Conservation (phyloP, 352 stramenopile species). For the Phytophthora rubi region DNA sequence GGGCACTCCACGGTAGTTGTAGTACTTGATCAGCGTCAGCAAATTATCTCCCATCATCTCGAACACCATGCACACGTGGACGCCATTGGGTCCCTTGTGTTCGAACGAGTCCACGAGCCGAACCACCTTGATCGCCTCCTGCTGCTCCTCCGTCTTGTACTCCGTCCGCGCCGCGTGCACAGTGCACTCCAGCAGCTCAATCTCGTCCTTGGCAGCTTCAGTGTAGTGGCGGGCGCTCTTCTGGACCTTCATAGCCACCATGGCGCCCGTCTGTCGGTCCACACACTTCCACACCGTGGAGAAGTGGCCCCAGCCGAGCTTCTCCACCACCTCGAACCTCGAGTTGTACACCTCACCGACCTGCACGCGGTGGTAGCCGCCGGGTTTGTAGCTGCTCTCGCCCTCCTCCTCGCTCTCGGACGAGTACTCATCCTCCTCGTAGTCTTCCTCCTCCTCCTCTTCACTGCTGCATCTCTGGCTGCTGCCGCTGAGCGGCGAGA, state of each 20-base stretch:
- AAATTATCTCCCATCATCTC: slow-evolving; percentile 99
- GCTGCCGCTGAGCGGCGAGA: slow-evolving; percentile 39
- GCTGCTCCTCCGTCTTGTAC: slow-evolving; percentile 22
- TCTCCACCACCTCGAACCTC: slow-evolving; percentile 97
- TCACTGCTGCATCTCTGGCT: slow-evolving; percentile 25
- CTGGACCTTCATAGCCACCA: slow-evolving; percentile 98
- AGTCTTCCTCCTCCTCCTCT: slow-evolving; percentile 37
- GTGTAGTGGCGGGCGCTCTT: slow-evolving; percentile 98
- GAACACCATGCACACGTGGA: slow-evolving; percentile 99
- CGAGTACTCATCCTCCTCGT: slow-evolving; percentile 90
- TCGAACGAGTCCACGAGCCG: slow-evolving; percentile 96
- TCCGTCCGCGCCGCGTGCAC: slow-evolving; percentile 57
- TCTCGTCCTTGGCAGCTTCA: slow-evolving; percentile 98
- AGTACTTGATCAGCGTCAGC: slow-evolving; percentile 99
- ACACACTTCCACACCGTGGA: slow-evolving; percentile 99
- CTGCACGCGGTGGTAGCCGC: slow-evolving; percentile 97
- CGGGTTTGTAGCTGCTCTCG: slow-evolving; percentile 94
- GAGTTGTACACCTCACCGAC: slow-evolving; percentile 92
- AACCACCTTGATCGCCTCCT: slow-evolving; percentile 60
- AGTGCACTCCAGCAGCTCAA: slow-evolving; percentile 95
- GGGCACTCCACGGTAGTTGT: slow-evolving; percentile 98
- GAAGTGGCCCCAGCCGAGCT: slow-evolving; percentile 99
- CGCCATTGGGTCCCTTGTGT: slow-evolving; percentile 95
- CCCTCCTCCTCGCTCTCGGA: slow-evolving; percentile 93
- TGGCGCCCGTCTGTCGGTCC: slow-evolving; percentile 79